phyloP scores from a whole-genome alignment of 179 eudicot genomes.

The Corrigiola litoralis region DNA sequence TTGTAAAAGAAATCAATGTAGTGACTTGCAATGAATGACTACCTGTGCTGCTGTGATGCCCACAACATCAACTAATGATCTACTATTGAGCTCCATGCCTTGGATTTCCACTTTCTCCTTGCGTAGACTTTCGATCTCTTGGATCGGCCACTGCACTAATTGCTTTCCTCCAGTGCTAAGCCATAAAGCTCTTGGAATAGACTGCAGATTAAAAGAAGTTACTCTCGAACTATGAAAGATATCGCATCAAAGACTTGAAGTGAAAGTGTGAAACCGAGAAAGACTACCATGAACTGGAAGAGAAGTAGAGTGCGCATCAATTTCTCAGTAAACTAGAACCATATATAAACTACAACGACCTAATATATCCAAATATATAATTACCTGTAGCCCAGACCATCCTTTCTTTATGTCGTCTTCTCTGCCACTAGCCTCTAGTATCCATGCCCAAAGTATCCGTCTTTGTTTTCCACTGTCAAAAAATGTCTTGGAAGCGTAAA shows the following conservation, averaged over 20 bases:
- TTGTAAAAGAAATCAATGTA: background rate
- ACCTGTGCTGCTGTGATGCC: slow-evolving; percentile 44
- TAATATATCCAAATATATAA: background rate
- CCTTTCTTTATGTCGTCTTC: slow-evolving; percentile 43
- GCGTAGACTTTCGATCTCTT: slow-evolving; percentile 36
- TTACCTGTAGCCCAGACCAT: slow-evolving; percentile 70
- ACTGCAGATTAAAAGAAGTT: slow-evolving; percentile 7
- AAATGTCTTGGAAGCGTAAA: slow-evolving; percentile 58
- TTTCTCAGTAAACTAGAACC: background rate
- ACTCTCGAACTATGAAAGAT: no score
- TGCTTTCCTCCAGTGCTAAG: slow-evolving; percentile 33
- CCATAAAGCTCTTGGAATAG: slow-evolving; percentile 38
- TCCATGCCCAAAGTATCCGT: slow-evolving; percentile 57
- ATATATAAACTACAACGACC: background rate
- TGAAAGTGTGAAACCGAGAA: background rate
- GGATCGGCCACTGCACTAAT: slow-evolving; percentile 37
- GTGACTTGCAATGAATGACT: background rate
- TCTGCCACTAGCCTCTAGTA: slow-evolving; percentile 32
- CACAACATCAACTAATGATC: slow-evolving; percentile 24
- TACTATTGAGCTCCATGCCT: slow-evolving; percentile 27
- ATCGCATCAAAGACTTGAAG: background rate
- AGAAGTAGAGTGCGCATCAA: background rate
- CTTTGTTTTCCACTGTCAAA: slow-evolving; percentile 37
- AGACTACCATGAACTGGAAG: background rate
- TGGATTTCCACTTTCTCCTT: slow-evolving; percentile 27